These are phyloP conservation scores for Pichia sp. DNA, from an alignment of 1,139 yeast genomes.

Conservation along the genomic window DNA sequence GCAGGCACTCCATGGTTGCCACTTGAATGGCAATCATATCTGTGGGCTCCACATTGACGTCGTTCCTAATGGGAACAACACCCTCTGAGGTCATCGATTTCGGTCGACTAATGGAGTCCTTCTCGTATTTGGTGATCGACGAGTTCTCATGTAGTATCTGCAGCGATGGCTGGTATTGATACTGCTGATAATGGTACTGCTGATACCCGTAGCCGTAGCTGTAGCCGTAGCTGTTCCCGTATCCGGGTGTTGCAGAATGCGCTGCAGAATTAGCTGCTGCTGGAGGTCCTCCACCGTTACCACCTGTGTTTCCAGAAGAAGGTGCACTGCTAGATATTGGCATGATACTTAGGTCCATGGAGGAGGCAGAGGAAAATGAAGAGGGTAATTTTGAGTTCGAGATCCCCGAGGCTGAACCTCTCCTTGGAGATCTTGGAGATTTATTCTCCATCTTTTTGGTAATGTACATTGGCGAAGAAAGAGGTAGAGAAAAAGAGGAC, in stretches of 20 bases:
- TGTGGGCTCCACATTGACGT: background rate
- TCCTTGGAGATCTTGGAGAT: background rate
- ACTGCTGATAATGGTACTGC: conserved; percentile 4
- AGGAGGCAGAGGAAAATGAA: conserved; percentile 3
- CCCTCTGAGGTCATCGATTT: background rate
- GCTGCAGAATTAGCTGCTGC: too few relatives aligned
- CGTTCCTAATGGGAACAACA: background rate
- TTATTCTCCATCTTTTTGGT: background rate
- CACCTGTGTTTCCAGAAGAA: background rate
- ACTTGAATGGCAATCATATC: background rate
- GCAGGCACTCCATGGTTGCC: conserved; percentile 39
- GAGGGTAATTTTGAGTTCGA: background rate
- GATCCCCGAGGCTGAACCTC: background rate
- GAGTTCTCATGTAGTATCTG: conserved; percentile 3
- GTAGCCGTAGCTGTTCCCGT: background rate
- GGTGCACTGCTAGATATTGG: background rate
- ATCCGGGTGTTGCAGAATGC: background rate
- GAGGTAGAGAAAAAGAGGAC: background rate
- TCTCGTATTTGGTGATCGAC: background rate
- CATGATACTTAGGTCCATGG: background rate
- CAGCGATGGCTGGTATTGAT: conserved; percentile 5
- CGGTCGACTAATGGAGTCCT: background rate
- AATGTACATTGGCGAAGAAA: background rate
- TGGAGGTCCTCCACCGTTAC: background rate
- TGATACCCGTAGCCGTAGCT: conserved; percentile 2